These are phyloP conservation scores for Jatropha podagrica DNA, from an alignment of 441 rosid species.

Conservation along the genomic window DNA sequence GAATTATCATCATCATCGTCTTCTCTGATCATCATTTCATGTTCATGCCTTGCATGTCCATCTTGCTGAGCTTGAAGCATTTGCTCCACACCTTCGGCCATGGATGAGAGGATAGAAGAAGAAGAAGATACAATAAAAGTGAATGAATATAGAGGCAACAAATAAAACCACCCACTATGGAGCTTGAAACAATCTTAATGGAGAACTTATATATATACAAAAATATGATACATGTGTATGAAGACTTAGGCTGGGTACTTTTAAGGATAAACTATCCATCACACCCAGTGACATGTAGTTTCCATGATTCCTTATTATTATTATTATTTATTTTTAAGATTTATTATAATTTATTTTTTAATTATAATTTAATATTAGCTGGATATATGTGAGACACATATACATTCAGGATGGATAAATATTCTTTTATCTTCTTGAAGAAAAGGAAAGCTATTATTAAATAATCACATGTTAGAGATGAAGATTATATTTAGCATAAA, in stretches of 20 bases:
- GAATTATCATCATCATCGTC: constrained; percentile 27
- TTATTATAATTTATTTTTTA: too few relatives aligned
- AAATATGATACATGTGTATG: neutral
- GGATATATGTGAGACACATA: too few relatives aligned
- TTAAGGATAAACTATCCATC: neutral
- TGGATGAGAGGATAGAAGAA: constrained; percentile 5
- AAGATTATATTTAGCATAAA: too few relatives aligned
- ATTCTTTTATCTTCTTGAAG: too few relatives aligned
- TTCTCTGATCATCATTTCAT: constrained; percentile 25
- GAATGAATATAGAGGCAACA: constrained; percentile 3
- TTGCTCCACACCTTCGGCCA: constrained; percentile 27
- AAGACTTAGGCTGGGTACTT: constrained; percentile 11
- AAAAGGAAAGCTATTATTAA: too few relatives aligned
- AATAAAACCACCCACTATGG: neutral
- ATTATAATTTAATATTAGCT: too few relatives aligned
- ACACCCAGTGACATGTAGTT: constrained; percentile 21
- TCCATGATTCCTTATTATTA: neutral
- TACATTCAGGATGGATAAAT: too few relatives aligned
- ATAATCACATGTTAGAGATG: too few relatives aligned
- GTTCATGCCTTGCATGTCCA: constrained; percentile 19
- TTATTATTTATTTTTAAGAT: too few relatives aligned
- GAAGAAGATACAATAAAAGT: neutral
- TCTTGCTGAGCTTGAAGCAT: constrained; percentile 17
- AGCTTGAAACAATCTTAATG: constrained; percentile 1
- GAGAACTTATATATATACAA: constrained; percentile 14